Percentiles rank a stretch among this genome's conserved stretches.
Conservation (phyloP, 768 basidiomycete species). For the Chiua virens region DNA sequence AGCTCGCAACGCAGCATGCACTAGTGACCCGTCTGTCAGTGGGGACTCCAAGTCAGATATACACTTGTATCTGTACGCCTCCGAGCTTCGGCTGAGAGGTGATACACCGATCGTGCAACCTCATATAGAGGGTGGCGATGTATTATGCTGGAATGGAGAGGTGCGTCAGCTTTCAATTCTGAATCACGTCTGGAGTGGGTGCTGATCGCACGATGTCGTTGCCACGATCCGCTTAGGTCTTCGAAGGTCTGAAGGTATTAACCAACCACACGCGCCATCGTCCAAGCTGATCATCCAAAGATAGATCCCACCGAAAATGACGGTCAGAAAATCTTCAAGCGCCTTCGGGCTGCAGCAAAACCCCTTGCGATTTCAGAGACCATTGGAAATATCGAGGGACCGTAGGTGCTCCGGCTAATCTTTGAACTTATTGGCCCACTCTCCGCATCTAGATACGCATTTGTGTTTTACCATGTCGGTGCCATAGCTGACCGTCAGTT, state of each 20-base stretch:
- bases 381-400: slow-evolving; percentile 72
- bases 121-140: slow-evolving; percentile 52
- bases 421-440: neutral
- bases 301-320: slow-evolving; percentile 67
- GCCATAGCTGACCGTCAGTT: neutral
- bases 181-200: neutral
- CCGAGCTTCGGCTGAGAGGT: slow-evolving; percentile 76
- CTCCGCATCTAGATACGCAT: slow-evolving; percentile 60
- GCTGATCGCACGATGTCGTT: neutral
- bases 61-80: slow-evolving; percentile 56
- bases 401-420: slow-evolving; percentile 49
- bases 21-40: slow-evolving; percentile 24
- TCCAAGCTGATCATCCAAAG: slow-evolving; percentile 36
- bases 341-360: slow-evolving; percentile 22
- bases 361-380: slow-evolving; percentile 47
- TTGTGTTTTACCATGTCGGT: slow-evolving; percentile 74
- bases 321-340: slow-evolving; percentile 51
- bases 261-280: neutral
- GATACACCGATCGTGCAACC: slow-evolving; percentile 60
- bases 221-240: slow-evolving; percentile 45
- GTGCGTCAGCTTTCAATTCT: slow-evolving; percentile 37
- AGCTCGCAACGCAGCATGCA: slow-evolving; percentile 4
- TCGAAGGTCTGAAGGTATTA: slow-evolving; percentile 73
- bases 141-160: slow-evolving; percentile 89
- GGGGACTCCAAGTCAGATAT: too few species aligned